These are phyloP conservation scores for Penicillium palitans DNA, from an alignment of 2,329 filamentous ascomycete genomes.

Conservation along the genomic window DNA sequence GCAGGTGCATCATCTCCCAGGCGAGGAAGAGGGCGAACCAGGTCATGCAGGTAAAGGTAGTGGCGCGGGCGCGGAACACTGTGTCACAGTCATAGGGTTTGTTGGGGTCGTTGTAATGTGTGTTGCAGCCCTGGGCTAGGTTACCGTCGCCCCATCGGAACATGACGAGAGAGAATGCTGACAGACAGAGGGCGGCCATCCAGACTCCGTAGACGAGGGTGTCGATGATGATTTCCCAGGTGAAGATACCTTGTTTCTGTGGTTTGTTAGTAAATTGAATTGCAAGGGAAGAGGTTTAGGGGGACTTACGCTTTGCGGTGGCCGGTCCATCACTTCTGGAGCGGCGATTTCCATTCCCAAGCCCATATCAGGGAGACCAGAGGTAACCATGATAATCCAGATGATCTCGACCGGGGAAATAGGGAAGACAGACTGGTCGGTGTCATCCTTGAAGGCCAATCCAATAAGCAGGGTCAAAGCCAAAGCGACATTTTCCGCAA, in stretches of 20 bases:
- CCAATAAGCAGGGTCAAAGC: slow-evolving; percentile 79
- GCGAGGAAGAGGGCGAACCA: slow-evolving; percentile 76
- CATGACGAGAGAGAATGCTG: slow-evolving; percentile 63
- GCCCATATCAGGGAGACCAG: slow-evolving; percentile 82
- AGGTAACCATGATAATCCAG: slow-evolving; percentile 94
- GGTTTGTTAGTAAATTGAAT: slow-evolving; percentile 12
- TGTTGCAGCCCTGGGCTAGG: slow-evolving; percentile 63
- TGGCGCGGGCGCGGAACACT: slow-evolving; percentile 70
- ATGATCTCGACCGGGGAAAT: slow-evolving; percentile 83
- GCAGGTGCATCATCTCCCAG: slow-evolving; percentile 75
- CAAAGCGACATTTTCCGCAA: slow-evolving; percentile 80
- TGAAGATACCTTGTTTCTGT: slow-evolving; percentile 68
- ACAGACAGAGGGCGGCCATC: slow-evolving; percentile 70
- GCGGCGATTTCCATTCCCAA: slow-evolving; percentile 76
- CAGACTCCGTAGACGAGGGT: slow-evolving; percentile 77
- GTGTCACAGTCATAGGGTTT: slow-evolving; percentile 54
- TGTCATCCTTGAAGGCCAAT: slow-evolving; percentile 73
- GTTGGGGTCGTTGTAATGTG: slow-evolving; percentile 45
- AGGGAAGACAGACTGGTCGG: slow-evolving; percentile 76
- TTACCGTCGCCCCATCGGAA: slow-evolving; percentile 63
- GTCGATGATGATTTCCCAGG: slow-evolving; percentile 72
- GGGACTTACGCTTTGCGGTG: slow-evolving; percentile 60
- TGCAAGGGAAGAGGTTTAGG: too few species aligned
- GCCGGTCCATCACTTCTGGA: slow-evolving; percentile 74
- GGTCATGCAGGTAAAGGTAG: slow-evolving; percentile 71